Evolutionary conservation across 169 alveolate genomes (phyloP).

Genomic region (Plasmodium vivax): DNA sequence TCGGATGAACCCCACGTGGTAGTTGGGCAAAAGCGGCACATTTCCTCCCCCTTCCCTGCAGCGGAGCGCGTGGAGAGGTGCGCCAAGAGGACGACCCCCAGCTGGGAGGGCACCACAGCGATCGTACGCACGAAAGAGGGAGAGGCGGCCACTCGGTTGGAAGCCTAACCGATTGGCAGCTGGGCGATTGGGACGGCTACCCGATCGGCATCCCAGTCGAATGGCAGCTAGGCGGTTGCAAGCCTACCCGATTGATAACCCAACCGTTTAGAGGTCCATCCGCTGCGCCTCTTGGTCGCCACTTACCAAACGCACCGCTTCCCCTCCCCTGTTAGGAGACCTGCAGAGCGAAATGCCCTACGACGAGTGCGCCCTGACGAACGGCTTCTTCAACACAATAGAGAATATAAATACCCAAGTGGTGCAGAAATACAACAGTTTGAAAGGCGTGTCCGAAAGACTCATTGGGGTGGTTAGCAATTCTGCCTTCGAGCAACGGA

Average conservation of each 20-base stretch:
- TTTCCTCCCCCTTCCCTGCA: not conserved
- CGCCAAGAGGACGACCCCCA: not conserved
- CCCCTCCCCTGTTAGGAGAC: not conserved
- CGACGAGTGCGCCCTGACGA: constrained; percentile 59
- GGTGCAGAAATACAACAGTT: constrained; percentile 50
- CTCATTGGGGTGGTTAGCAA: constrained; percentile 16
- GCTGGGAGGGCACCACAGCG: not conserved
- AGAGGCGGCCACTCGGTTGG: too few species aligned
- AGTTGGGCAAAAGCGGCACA: not conserved
- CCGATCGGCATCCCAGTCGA: too few species aligned
- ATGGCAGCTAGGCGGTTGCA: not conserved
- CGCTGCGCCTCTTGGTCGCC: too few species aligned
- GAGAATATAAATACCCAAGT: constrained; percentile 67
- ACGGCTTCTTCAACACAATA: constrained; percentile 61
- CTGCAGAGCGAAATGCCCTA: constrained; percentile 27
- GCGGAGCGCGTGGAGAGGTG: not conserved
- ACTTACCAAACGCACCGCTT: not conserved
- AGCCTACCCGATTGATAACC: not conserved
- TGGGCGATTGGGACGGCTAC: too few species aligned
- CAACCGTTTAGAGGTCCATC: not conserved
- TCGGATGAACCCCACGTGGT: not conserved
- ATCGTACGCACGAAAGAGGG: not conserved
- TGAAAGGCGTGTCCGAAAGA: constrained; percentile 25
- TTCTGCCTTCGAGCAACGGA: constrained; percentile 44
- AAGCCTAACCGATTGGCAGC: too few species aligned